These are phyloP conservation scores for Cinnamomum chago DNA, from an alignment of 164 flowering plant species.

Conservation along the genomic window DNA sequence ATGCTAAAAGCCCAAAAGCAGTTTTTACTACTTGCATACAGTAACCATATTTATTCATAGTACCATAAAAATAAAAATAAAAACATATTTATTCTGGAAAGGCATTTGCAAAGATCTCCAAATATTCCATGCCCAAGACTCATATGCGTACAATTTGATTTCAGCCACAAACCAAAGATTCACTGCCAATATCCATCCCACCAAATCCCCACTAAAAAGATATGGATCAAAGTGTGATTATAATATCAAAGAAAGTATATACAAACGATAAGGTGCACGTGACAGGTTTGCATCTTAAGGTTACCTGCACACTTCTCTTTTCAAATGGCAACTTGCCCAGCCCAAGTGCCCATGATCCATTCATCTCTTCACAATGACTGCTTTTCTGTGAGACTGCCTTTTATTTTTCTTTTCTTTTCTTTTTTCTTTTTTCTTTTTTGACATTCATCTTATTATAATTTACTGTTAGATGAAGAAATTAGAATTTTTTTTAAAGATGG, in stretches of 20 bases:
- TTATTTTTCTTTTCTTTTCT: too few relatives aligned
- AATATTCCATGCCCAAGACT: background rate
- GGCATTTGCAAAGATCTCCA: background rate
- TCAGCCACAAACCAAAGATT: background rate
- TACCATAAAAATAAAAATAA: too few relatives aligned
- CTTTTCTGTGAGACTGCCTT: background rate
- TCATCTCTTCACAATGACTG: background rate
- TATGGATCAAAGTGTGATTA: background rate
- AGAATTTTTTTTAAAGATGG: too few relatives aligned
- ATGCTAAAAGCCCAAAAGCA: too few relatives aligned
- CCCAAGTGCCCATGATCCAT: background rate
- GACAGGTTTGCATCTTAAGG: too few relatives aligned
- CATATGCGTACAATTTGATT: background rate
- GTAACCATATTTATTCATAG: too few relatives aligned
- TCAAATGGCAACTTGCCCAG: background rate
- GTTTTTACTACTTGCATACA: too few relatives aligned
- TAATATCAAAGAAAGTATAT: background rate
- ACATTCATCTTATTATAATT: too few relatives aligned
- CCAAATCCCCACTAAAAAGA: too few relatives aligned
- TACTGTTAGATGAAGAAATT: too few relatives aligned
- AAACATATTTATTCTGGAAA: background rate
- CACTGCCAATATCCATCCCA: background rate
- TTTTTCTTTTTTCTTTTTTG: background rate
- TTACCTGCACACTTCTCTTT: too few relatives aligned
- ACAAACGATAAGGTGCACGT: too few relatives aligned